Conservation (phyloP, 345 rosid species). For the Bruguiera parviflora region DNA sequence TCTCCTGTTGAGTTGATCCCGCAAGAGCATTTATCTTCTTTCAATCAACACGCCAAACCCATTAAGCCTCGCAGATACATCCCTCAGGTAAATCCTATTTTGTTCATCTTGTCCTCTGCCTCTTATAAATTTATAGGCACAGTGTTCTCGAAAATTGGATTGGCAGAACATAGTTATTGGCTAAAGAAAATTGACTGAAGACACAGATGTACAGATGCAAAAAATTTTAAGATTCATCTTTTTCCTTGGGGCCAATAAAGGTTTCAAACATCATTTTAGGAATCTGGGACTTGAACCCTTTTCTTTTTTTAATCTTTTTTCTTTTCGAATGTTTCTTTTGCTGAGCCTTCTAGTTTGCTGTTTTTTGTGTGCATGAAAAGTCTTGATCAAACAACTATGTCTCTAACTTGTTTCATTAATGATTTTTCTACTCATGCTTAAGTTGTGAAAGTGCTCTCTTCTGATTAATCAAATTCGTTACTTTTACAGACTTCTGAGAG, state of each 20-base stretch:
- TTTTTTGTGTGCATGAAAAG: background rate
- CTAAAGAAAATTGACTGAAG: no score
- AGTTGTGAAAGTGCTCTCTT: background rate
- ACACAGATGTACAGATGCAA: no score
- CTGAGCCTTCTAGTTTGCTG: background rate
- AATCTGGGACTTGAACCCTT: background rate
- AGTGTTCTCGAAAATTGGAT: background rate
- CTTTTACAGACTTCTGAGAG: constrained; percentile 40
- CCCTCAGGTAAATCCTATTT: background rate
- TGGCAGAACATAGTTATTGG: background rate
- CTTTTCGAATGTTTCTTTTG: background rate
- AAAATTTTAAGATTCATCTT: no score
- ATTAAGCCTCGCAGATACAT: constrained; percentile 1
- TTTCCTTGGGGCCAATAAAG: no score
- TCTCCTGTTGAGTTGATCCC: constrained; percentile 29
- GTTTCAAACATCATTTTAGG: no score
- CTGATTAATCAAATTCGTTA: background rate
- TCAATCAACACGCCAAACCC: background rate
- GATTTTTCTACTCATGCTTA: background rate
- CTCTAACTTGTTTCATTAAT: background rate
- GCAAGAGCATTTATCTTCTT: background rate
- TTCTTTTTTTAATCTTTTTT: no score
- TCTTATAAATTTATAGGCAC: background rate
- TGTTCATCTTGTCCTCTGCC: background rate
- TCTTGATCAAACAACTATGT: no score